Evolutionary conservation across 2,329 filamentous ascomycete genomes (phyloP), one percentile per base, ranked within the genome.

Genomic region (Botrytis medusae): DNA sequence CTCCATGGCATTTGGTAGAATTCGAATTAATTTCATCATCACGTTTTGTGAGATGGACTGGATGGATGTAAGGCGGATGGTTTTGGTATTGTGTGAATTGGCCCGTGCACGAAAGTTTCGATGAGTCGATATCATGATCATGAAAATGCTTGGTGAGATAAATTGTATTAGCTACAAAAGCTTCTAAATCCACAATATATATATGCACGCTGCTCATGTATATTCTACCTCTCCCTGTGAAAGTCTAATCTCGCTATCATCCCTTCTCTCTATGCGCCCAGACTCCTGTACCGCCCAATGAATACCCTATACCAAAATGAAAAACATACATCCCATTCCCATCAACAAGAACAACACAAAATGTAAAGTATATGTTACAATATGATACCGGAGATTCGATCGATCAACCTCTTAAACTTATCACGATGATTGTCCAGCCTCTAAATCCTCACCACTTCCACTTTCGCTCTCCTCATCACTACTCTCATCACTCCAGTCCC

Each of bases 401-500:
- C 6, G 2, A 44, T 29, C 7, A 57, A 42, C 7, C n/a, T 48
- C 8, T 12, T 5, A 57, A 67, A 9, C 0, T 29, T 34, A 34
- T 54, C 32, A 34, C 25, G 40, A 68, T 59, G 20, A 25, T 57
- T 29, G 51, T 8, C 42, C 54, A 34, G n/a, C 25, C 42, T 61
- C 54, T 29, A 51, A 7, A 63, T 62, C 60, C n/a, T 42, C 51
- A 2, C 18, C 44, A 51, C 63, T 69, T n/a, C 25, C 63, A 60
- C 51, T 69, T 1, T 25, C 60, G 16, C 74, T 77, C 54, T 77
- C 76, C 7, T 78, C 77, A 34, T 79, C 78, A 16, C 77, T 77
- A 48, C 78, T 75, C 8, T 76, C 74, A 22, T 65, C 70, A 64
- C 73, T 74, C 59, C 74, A 76, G 54, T 78, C 78, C 6, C 85